Base-by-base conservation (phyloP, 2,329 filamentous ascomycete species). In the Alternaria sp. region DNA sequence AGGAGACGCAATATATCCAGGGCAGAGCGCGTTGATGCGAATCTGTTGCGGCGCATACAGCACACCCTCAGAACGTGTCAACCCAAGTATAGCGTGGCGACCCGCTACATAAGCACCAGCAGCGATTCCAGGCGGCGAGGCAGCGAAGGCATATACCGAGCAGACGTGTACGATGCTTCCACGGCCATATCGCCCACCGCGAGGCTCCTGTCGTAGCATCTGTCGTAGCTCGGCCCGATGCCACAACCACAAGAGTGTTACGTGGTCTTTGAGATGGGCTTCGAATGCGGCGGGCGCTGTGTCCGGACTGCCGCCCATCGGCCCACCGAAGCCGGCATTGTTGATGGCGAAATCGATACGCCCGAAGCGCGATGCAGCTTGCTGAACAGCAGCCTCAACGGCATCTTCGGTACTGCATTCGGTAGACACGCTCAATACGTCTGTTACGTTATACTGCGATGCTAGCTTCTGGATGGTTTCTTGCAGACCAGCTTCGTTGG, bases 1-100 rank as follows among this genome's bases (percentile, higher is more conserved):
- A 1, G 80, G 78, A 6, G 80, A 82, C 42, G 70, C 71, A 46
- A 82, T 74, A 52, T 80, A 83, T 16, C 79, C 74, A 0, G 85
- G 85, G 60, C 85, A 87, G 28, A 87, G 82, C 7, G 83, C 84
- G 64, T 87, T 88, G 68, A 88, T 83, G 51, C 85, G 81, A 47
- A 87, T 85, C 6, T 80, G 80, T 48, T 79, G 66, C 3, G 76
- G 65, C 3, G 81, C 82, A 72, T 86, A 87, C 3, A 79, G 77
- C 41, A 81, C 80, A 4, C 81, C 85, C 60, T 87, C 84, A 2
- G 79, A 80, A 64, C 79, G 81, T 16, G 83, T 85, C 43, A 88
- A 74, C 1, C 83, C 83, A 42, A 85, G 65, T 5, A 85, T 79
- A 69, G 79, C 84, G 66, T 85, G 83, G 69, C 86, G 86, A 28